Evolutionary conservation across 2,329 filamentous ascomycete genomes (phyloP).

Genomic region (Aspergillus sp.): DNA sequence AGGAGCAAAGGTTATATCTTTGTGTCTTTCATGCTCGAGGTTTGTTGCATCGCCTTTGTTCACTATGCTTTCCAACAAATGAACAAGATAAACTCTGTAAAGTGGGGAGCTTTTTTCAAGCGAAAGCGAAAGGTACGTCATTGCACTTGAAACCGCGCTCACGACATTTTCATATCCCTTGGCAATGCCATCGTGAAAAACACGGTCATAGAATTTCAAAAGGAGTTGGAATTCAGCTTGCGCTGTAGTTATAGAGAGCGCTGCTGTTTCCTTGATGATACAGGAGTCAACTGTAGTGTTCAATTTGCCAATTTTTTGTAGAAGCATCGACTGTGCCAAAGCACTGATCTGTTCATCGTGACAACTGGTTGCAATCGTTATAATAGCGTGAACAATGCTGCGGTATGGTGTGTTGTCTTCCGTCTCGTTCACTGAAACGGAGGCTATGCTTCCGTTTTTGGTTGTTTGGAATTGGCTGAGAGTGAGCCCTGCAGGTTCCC

Average conservation of each 20-base stretch:
- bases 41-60: conserved; percentile 86
- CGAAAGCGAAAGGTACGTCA: conserved; percentile 75
- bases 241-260: conserved; percentile 73
- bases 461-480: conserved; percentile 37
- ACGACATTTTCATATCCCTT: conserved; percentile 68
- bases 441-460: conserved; percentile 56
- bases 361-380: conserved; percentile 78
- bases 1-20: conserved; percentile 78
- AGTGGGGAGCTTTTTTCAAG: conserved; percentile 66
- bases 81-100: conserved; percentile 78
- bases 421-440: conserved; percentile 70
- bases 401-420: conserved; percentile 78
- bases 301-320: conserved; percentile 92
- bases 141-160: conserved; percentile 75
- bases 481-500: conserved; percentile 48
- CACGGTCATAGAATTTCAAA: conserved; percentile 76
- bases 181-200: conserved; percentile 71
- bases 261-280: conserved; percentile 79
- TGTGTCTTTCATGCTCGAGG: conserved; percentile 68
- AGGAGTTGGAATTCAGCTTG: conserved; percentile 81
- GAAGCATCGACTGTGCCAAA: conserved; percentile 87
- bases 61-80: conserved; percentile 82
- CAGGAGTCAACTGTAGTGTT: conserved; percentile 76
- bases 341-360: conserved; percentile 90
- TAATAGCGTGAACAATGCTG: conserved; percentile 93